These are phyloP conservation scores for Aspergillus floridensis DNA, from an alignment of 2,329 filamentous ascomycete species.

Conservation along the genomic window DNA sequence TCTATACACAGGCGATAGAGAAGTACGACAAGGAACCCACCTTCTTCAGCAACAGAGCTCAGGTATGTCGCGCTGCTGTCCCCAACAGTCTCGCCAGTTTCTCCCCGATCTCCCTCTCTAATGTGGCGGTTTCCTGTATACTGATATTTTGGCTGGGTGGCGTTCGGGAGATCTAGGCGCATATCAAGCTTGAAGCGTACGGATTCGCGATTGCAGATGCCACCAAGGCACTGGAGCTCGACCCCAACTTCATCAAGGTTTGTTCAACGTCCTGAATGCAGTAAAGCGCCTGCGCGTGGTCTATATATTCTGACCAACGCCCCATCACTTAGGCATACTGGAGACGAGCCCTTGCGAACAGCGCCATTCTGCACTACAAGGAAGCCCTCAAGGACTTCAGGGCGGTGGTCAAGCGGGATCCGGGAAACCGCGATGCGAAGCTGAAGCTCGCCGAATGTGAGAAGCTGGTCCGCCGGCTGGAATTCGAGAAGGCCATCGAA, in stretches of 20 bases:
- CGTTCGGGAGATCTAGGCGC: slow-evolving; percentile 56
- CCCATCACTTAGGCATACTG: slow-evolving; percentile 72
- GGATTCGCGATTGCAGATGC: slow-evolving; percentile 91
- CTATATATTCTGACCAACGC: not conserved
- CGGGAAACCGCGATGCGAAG: slow-evolving; percentile 84
- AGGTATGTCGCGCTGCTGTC: slow-evolving; percentile 58
- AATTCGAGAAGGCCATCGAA: slow-evolving; percentile 94
- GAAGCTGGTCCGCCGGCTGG: slow-evolving; percentile 86
- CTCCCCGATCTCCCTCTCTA: not conserved
- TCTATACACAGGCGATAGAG: slow-evolving; percentile 85
- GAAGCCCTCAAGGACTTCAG: slow-evolving; percentile 92
- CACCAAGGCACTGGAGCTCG: slow-evolving; percentile 84
- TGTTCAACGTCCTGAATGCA: not conserved
- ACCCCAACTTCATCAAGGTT: slow-evolving; percentile 85
- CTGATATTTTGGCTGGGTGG: not conserved
- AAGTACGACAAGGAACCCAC: slow-evolving; percentile 79
- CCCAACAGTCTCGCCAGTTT: not conserved
- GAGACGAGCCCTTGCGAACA: slow-evolving; percentile 84
- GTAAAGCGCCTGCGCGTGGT: not conserved
- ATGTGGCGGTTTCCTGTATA: not conserved
- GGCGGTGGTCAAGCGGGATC: slow-evolving; percentile 81
- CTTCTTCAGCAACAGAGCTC: slow-evolving; percentile 91
- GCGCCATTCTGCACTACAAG: slow-evolving; percentile 82
- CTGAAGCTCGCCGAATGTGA: slow-evolving; percentile 90
- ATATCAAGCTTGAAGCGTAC: slow-evolving; percentile 94